Base-by-base conservation (phyloP, 192 early-diverging fungal genomes). In the Lunasporangiospora selenospora region DNA sequence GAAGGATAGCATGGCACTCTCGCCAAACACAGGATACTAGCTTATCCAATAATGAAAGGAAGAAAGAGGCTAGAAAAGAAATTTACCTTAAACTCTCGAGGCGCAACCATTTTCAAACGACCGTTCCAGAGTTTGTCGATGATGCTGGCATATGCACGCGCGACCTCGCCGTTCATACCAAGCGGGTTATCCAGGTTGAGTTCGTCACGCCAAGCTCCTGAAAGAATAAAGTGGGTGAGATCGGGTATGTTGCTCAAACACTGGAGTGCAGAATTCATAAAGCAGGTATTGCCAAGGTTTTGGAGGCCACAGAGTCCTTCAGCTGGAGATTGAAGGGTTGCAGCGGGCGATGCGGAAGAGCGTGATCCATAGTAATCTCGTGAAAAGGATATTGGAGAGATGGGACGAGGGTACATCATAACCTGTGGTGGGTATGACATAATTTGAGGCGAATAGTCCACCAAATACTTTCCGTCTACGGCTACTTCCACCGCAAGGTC, bases 231-330 rank as follows among this genome's bases (percentile, higher is more conserved):
- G 24, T 76, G 75, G 18, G 83, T 83, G 19, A 95, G 80, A 30
- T 85, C 80, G 7, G 82, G 62, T 44, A 89, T 89, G 54, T 92
- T 89, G 38, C 88, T 88, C 36, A 97, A 76, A 58, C 95, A 98
- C 75, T 92, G 93, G 19, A 95, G 54, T 1, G 90, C 89, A 10
- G 87, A 87, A 67, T 94, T 95, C 83, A 95, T 86, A 77, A 94
- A 95, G 76, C 93, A 95, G 7, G 91, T 92, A 59, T 95, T 95
- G 38, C 93, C 92, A 57, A 91, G 71, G 62, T 95, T 95, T 45
- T 87, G 77, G 16, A 95, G 82, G 7, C 93, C 93, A 56, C 83
- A 87, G 4, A 83, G 62, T 37, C 86, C 88, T 36, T 77, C 76
- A n/a, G 69, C n/a, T 4, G 32, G 32, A 23, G 50, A 55, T 34